These are phyloP conservation scores for Exserohilum turcica DNA, from an alignment of 2,329 filamentous ascomycete species.

Conservation along the genomic window DNA sequence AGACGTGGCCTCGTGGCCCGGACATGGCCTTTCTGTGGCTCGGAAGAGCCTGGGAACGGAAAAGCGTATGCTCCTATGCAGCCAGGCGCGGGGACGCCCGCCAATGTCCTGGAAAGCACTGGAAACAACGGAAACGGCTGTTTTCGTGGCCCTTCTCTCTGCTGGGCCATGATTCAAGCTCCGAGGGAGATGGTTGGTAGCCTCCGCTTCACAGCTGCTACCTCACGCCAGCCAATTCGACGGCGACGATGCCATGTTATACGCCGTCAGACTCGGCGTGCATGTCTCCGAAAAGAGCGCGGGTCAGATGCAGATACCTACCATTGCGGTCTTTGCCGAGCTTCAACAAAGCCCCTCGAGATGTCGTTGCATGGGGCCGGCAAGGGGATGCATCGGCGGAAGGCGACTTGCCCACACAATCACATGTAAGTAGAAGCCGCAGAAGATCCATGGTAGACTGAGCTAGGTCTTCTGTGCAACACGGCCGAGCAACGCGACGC, in stretches of 20 bases:
- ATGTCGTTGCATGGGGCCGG: conserved; percentile 2
- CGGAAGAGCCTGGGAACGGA: neutral
- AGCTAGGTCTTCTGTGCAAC: neutral
- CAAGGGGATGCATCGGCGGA: conserved; percentile 2
- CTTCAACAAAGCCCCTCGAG: neutral
- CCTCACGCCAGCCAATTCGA: neutral
- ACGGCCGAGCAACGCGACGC: neutral
- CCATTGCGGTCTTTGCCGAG: neutral
- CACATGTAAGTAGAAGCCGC: conserved; percentile 9
- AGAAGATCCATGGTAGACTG: neutral
- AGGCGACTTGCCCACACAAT: neutral
- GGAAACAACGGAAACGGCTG: neutral
- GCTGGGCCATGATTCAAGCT: conserved; percentile 1
- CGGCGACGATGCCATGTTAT: neutral
- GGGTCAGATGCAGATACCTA: neutral
- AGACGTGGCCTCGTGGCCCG: neutral
- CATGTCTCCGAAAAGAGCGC: neutral
- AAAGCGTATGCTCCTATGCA: neutral
- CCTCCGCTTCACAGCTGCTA: conserved; percentile 1
- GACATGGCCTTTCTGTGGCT: neutral
- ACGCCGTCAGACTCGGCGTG: neutral
- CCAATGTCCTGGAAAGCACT: neutral
- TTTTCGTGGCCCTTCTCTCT: conserved; percentile 2
- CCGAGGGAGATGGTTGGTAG: neutral
- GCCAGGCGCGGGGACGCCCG: neutral